Evolutionary conservation across 805 yeast species (phyloP).

Genomic region (baker's yeast (Saccharomyces cerevisiae)): DNA sequence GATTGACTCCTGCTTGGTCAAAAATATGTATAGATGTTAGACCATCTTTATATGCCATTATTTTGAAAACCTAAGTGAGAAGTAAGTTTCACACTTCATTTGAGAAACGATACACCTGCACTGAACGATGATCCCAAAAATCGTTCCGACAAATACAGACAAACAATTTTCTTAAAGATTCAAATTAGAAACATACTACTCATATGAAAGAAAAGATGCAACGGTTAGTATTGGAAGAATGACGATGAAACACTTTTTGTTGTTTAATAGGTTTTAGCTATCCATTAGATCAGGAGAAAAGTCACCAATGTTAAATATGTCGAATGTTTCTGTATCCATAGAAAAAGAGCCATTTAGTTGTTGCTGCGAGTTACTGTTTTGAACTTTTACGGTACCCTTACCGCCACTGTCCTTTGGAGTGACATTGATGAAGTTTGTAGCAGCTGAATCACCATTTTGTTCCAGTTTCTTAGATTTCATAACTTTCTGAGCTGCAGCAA

Average conservation of each 20-base stretch:
- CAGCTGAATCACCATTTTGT: not conserved
- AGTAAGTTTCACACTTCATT: too few species aligned
- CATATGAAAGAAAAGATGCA: not conserved
- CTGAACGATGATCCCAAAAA: not conserved
- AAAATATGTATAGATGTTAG: too few species aligned
- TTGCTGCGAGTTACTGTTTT: not conserved
- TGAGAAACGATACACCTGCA: too few species aligned
- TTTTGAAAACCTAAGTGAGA: too few species aligned
- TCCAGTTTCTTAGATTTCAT: not conserved
- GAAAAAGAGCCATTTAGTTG: not conserved
- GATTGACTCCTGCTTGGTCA: not conserved
- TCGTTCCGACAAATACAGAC: too few species aligned
- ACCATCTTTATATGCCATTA: too few species aligned
- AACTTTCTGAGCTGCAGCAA: not conserved
- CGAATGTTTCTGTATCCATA: not conserved
- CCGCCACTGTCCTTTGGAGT: not conserved
- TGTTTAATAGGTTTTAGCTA: not conserved
- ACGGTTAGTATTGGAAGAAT: too few species aligned
- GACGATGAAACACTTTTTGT: too few species aligned
- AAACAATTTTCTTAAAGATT: too few species aligned
- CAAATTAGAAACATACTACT: not conserved
- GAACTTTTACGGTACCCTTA: not conserved
- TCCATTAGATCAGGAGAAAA: slow-evolving; percentile 4
- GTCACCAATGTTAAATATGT: slow-evolving; percentile 4
- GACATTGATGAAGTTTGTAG: not conserved